Evolutionary conservation across 2,329 filamentous ascomycete species (phyloP).

Genomic region (Diaporthe aspalathi): DNA sequence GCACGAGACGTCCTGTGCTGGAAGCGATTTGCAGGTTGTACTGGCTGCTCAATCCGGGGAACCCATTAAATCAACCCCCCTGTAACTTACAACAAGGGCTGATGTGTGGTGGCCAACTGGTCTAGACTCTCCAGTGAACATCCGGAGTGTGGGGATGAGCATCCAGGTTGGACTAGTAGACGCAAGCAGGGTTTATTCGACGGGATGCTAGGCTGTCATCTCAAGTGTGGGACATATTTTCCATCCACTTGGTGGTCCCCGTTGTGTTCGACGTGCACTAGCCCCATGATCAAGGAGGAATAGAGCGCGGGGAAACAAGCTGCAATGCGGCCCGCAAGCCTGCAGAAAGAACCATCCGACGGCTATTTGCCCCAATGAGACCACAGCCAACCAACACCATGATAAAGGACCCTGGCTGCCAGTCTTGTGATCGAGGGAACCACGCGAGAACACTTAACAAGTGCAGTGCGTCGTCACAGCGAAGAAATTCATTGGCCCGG

Average conservation of each 20-base stretch:
- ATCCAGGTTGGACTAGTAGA: neutral
- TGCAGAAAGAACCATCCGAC: slow-evolving; percentile 27
- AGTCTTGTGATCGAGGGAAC: neutral
- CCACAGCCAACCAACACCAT: slow-evolving; percentile 9
- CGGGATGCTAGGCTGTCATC: slow-evolving; percentile 2
- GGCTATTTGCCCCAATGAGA: slow-evolving; percentile 1
- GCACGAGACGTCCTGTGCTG: slow-evolving; percentile 11
- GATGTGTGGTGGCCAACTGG: slow-evolving; percentile 18
- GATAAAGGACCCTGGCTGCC: neutral
- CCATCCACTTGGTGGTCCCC: slow-evolving; percentile 36
- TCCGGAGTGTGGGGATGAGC: slow-evolving; percentile 28
- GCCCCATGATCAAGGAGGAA: slow-evolving; percentile 18
- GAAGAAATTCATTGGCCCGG: slow-evolving; percentile 1
- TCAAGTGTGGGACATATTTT: slow-evolving; percentile 31
- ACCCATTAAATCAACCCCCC: neutral
- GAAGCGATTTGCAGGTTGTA: neutral
- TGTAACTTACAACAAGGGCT: neutral
- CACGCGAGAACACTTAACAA: neutral
- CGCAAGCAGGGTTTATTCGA: slow-evolving; percentile 5
- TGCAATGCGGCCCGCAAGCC: neutral
- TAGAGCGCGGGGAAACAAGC: slow-evolving; percentile 29
- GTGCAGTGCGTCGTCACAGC: neutral
- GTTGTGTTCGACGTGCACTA: slow-evolving; percentile 17
- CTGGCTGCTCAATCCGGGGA: slow-evolving; percentile 14
- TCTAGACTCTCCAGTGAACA: neutral